A percentile compares a stretch with the other conserved stretches of the same genome.
phyloP scores from a whole-genome alignment of 805 yeast species.

The Alloascoidea africana region DNA sequence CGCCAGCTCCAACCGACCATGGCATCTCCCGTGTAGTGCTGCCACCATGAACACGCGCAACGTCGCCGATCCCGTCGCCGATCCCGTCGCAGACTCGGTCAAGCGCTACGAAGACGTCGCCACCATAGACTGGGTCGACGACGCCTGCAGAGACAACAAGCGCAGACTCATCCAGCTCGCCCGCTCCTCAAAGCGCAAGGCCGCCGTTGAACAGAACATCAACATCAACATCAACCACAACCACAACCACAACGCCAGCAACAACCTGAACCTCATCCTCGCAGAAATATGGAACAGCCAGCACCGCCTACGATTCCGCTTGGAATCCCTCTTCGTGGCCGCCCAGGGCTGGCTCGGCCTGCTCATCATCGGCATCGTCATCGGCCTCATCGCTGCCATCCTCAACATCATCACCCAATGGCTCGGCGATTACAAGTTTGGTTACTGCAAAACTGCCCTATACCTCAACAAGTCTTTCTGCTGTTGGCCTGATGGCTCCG shows the following conservation, averaged over 20 bases:
- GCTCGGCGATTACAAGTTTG: slow-evolving; percentile 65
- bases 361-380: slow-evolving; percentile 55
- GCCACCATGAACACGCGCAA: too few species aligned
- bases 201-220: too few species aligned
- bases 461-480: slow-evolving; percentile 66
- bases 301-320: slow-evolving; percentile 8
- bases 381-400: slow-evolving; percentile 76
- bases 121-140: background rate
- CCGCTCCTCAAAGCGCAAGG: background rate
- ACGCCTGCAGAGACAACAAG: background rate
- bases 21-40: too few species aligned
- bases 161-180: background rate
- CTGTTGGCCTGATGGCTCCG: slow-evolving; percentile 56
- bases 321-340: slow-evolving; percentile 19
- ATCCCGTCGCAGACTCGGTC: too few species aligned
- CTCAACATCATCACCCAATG: slow-evolving; percentile 77
- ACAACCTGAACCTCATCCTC: slow-evolving; percentile 3
- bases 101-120: background rate
- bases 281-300: background rate
- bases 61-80: too few species aligned
- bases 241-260: too few species aligned
- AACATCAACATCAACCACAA: too few species aligned
- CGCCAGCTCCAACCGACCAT: too few species aligned
- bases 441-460: slow-evolving; percentile 59
- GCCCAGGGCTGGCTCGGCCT: slow-evolving; percentile 60